phyloP scores from a whole-genome alignment of 352 stramenopile genomes.

The Globisporangium spinosum region DNA sequence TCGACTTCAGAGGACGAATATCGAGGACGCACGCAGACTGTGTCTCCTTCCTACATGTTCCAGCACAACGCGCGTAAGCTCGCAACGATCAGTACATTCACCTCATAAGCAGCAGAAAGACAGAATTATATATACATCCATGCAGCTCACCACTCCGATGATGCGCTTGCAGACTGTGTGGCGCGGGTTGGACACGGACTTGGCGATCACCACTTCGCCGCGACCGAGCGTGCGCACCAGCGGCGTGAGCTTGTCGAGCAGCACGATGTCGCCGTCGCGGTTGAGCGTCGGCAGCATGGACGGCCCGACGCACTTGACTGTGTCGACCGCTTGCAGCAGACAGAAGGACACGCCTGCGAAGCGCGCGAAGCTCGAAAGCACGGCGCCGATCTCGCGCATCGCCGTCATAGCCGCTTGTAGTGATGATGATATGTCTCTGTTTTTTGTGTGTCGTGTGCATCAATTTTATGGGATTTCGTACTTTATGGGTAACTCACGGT shows the following conservation, averaged over 20 bases:
- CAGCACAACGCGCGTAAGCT: background rate
- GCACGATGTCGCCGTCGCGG: constrained; percentile 85
- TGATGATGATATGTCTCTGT: background rate
- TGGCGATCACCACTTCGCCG: constrained; percentile 88
- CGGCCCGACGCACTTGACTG: constrained; percentile 85
- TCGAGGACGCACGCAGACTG: constrained; percentile 62
- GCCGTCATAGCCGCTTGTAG: constrained; percentile 14
- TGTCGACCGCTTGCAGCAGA: constrained; percentile 63
- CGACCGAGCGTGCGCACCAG: constrained; percentile 53
- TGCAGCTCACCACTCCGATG: constrained; percentile 49
- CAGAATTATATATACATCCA: background rate
- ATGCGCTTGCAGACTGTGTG: constrained; percentile 91
- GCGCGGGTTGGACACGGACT: constrained; percentile 78
- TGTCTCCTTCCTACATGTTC: constrained; percentile 60
- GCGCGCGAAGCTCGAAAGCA: constrained; percentile 66
- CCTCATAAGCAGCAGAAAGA: background rate
- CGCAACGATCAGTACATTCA: background rate
- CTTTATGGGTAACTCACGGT: background rate
- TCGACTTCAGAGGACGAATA: constrained; percentile 72
- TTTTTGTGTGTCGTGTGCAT: background rate
- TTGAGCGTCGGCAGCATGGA: constrained; percentile 91
- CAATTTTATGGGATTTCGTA: background rate
- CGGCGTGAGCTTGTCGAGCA: constrained; percentile 87
- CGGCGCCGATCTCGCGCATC: constrained; percentile 38
- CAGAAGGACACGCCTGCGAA: constrained; percentile 76